Percentiles rank a stretch among this genome's conserved stretches.
Conservation (phyloP, 208 protist genomes). For the Paratrypanosoma confusum region DNA sequence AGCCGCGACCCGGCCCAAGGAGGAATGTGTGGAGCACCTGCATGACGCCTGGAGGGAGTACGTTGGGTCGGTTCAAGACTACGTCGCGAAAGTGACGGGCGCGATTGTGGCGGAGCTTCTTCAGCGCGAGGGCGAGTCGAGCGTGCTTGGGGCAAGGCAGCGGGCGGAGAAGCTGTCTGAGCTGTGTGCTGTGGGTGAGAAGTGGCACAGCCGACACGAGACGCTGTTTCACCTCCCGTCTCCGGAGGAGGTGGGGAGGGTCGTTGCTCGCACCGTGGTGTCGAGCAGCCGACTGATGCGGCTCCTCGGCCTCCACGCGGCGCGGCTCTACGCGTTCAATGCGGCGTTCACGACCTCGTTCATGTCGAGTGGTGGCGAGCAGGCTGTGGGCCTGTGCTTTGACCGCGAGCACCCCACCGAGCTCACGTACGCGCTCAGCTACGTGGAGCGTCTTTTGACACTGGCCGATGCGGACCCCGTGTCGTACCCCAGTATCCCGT, state of each 20-base stretch:
- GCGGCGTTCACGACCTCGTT: conserved; percentile 25
- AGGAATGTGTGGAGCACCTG: conserved; percentile 18
- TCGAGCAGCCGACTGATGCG: conserved; percentile 69
- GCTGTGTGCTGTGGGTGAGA: conserved; percentile 55
- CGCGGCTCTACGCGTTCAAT: conserved; percentile 35
- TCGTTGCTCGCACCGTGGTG: conserved; percentile 30
- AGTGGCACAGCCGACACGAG: conserved; percentile 63
- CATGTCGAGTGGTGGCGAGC: conserved; percentile 17
- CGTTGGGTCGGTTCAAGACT: conserved; percentile 26
- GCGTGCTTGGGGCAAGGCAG: not conserved
- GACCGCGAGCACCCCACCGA: conserved; percentile 64
- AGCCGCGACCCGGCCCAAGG: no score
- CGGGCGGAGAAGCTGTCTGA: conserved; percentile 66
- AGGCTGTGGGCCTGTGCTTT: conserved; percentile 49
- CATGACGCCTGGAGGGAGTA: conserved; percentile 44
- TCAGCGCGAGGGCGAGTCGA: not conserved
- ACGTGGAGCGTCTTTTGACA: conserved; percentile 45
- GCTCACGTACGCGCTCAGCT: conserved; percentile 42
- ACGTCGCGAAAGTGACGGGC: conserved; percentile 20
- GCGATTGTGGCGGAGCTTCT: conserved; percentile 17
- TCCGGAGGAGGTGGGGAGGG: conserved; percentile 22
- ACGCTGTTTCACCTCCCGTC: conserved; percentile 31
- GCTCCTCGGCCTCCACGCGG: conserved; percentile 61
- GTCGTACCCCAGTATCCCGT: conserved; percentile 47
- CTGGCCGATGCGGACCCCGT: conserved; percentile 29